These are phyloP conservation scores for Trametes pubescens DNA, from an alignment of 1,284 basidiomycete genomes.

Conservation along the genomic window DNA sequence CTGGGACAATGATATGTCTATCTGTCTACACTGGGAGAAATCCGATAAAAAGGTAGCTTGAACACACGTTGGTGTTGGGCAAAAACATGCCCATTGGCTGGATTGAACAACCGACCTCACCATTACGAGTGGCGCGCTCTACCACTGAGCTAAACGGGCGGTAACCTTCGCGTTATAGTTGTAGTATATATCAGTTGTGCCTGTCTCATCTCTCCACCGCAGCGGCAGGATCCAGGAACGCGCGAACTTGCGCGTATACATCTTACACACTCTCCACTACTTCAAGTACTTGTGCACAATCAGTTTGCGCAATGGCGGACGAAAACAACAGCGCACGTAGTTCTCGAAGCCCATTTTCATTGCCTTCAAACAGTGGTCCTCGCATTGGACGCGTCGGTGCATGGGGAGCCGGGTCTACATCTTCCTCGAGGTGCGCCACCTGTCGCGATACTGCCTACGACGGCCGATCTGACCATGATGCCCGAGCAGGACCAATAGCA, in stretches of 20 bases:
- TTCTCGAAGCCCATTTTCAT: constrained; percentile 53
- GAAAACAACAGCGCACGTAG: constrained; percentile 27
- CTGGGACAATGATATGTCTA: too few relatives aligned
- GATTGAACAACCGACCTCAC: constrained; percentile 37
- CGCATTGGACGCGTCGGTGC: constrained; percentile 42
- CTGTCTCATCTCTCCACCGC: too few relatives aligned
- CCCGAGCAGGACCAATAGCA: constrained; percentile 21
- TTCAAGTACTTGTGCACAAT: too few relatives aligned
- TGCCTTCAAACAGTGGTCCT: constrained; percentile 43
- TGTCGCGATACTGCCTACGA: neutral
- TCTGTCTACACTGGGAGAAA: too few relatives aligned
- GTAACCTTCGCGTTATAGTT: too few relatives aligned
- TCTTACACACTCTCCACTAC: neutral
- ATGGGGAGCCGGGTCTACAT: constrained; percentile 29
- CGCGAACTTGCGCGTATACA: neutral
- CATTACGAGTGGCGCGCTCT: constrained; percentile 36
- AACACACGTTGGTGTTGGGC: too few relatives aligned
- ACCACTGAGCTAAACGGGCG: constrained; percentile 35
- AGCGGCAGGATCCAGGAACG: too few relatives aligned
- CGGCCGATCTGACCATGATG: neutral
- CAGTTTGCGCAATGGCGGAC: constrained; percentile 28
- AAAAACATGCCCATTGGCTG: constrained; percentile 31
- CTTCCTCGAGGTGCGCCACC: constrained; percentile 36
- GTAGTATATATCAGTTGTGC: too few relatives aligned
- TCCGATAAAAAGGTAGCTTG: too few relatives aligned